phyloP scores from a whole-genome alignment of 176 grass and related monocot genomes.

The Metroxylon sagu region DNA sequence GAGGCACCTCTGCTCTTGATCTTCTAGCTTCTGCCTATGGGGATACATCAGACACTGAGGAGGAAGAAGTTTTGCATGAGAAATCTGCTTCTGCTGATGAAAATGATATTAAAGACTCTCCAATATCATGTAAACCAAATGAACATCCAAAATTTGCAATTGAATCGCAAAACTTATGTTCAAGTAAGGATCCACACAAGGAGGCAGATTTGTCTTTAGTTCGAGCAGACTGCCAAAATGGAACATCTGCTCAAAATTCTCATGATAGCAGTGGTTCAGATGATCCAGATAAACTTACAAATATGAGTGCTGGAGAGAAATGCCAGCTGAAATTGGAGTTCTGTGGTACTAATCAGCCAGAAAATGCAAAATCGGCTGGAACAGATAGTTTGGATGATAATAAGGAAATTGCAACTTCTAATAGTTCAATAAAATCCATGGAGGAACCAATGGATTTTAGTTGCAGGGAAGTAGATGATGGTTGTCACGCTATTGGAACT shows the following conservation, averaged over 20 bases:
- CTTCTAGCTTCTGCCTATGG: constrained; percentile 62
- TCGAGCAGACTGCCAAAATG: constrained; percentile 28
- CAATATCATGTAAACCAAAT: constrained; percentile 9
- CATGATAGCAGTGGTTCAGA: constrained; percentile 21
- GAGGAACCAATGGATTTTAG: constrained; percentile 11
- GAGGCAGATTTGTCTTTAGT: constrained; percentile 6
- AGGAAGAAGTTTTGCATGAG: constrained; percentile 33
- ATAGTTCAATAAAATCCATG: constrained; percentile 25
- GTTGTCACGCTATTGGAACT: constrained; percentile 10
- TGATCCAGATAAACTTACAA: constrained; percentile 25
- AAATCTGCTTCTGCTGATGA: neutral
- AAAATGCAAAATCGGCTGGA: constrained; percentile 13
- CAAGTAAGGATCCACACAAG: constrained; percentile 20
- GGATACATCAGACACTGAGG: constrained; percentile 47
- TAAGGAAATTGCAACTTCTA: constrained; percentile 33
- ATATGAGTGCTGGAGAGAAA: constrained; percentile 38
- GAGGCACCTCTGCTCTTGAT: constrained; percentile 65
- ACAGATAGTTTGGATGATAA: constrained; percentile 25
- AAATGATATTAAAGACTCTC: constrained; percentile 15
- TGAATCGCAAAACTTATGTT: constrained; percentile 17
- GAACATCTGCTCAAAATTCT: constrained; percentile 22
- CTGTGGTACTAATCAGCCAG: constrained; percentile 37
- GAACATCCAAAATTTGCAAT: constrained; percentile 6
- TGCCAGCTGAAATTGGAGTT: constrained; percentile 47
- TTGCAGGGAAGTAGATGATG: constrained; percentile 25